Evolutionary conservation across 139 green algal genomes (phyloP), one percentile per base, ranked within the genome.

Genomic region (Coccomyxa sp.): DNA sequence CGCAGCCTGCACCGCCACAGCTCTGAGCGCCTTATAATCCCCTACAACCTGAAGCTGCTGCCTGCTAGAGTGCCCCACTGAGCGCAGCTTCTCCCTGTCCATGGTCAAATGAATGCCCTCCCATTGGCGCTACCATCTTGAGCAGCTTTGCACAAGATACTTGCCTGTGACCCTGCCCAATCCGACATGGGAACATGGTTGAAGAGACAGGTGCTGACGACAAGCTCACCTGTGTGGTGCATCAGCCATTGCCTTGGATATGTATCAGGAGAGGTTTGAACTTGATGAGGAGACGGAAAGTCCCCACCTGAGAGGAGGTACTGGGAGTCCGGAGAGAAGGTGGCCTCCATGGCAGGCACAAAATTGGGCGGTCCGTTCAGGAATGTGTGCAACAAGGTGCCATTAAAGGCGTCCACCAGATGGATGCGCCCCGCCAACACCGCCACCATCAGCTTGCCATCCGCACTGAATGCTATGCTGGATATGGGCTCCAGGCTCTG

Each of bases 331-430:
- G 93, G 87, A 21, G 88, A 95, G 85, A 98, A 94, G 74, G 82
- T 90, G 10, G 95, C 93, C 85, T 97, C 88, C 75, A 96, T 84
- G 0, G 91, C 82, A 0, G 81, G 77, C 0, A 84, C 85, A 0
- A 88, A 89, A 63, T 93, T 89, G 11, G 89, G 85, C 27, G 88
- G 83, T 31, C 91, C 89, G 23, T 87, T 95, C 59, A 77, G 15
- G 32, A 86, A 82, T 67, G 77, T 86, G 59, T 74, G 67, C 77
- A 88, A 25, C 63, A 90, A 67, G 27, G 31, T 79, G 67, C 92
- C 91, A 14, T 90, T 79, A 85, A 95, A 98, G 0, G 94, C 93
- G 82, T 98, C 94, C 31, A 98, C 80, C 18, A 98, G 59, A 76
- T 96, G 94, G 11, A 96, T 89, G 45, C 85, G 83, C 18, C 91